phyloP scores from a whole-genome alignment of 441 rosid species.

The Codiaeum variegatum region DNA sequence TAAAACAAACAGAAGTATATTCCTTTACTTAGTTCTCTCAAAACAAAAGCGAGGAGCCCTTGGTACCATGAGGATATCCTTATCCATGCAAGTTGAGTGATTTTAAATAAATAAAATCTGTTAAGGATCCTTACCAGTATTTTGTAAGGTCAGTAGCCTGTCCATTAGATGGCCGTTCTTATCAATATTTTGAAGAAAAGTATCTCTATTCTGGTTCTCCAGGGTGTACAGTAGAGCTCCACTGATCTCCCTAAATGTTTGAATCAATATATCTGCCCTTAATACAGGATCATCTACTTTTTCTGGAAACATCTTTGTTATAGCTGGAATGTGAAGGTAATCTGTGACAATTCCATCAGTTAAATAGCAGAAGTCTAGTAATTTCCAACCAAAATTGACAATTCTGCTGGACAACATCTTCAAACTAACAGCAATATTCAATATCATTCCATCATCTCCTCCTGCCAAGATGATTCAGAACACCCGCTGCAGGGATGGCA shows the following conservation, averaged over 20 bases:
- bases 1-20: not conserved
- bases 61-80: not conserved
- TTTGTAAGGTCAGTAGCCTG: conserved; percentile 61
- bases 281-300: conserved; percentile 84
- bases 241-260: conserved; percentile 72
- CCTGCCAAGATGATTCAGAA: conserved; percentile 44
- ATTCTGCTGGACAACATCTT: conserved; percentile 75
- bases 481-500: conserved; percentile 73
- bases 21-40: not conserved
- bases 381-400: conserved; percentile 69
- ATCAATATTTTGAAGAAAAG: conserved; percentile 61
- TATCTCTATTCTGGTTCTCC: conserved; percentile 43
- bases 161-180: conserved; percentile 53
- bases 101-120: not conserved
- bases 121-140: conserved; percentile 43
- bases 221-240: conserved; percentile 49
- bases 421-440: conserved; percentile 51
- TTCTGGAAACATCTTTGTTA: conserved; percentile 81
- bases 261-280: conserved; percentile 80
- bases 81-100: not conserved
- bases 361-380: conserved; percentile 68
- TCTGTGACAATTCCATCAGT: conserved; percentile 49
- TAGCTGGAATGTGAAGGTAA: conserved; percentile 36
- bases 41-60: not conserved
- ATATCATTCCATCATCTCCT: conserved; percentile 41